A percentile compares a stretch with the other conserved stretches of the same genome.
Evolutionary conservation across 805 yeast species (phyloP).

Genomic region (Cyberlindnera mycetangii): DNA sequence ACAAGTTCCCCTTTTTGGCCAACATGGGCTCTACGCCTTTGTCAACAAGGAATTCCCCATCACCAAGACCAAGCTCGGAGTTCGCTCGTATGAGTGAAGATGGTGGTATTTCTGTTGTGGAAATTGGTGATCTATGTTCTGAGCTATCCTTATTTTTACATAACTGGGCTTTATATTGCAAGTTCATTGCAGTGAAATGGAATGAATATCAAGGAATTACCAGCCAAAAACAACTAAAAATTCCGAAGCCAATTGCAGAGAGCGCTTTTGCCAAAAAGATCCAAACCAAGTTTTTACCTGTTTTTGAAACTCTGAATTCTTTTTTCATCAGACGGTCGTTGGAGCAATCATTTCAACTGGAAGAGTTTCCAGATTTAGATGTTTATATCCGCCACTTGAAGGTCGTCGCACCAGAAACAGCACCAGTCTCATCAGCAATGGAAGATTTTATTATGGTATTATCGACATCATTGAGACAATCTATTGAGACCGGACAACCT

Average conservation of each 20-base stretch:
- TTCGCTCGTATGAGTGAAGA: conserved; percentile 32
- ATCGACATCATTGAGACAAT: conserved; percentile 61
- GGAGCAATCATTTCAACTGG: conserved; percentile 77
- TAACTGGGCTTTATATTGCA: conserved; percentile 80
- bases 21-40: conserved; percentile 4
- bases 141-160: conserved; percentile 78
- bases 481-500: conserved; percentile 69
- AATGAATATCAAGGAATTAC: conserved; percentile 37
- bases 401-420: conserved; percentile 44
- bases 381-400: conserved; percentile 28
- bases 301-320: conserved; percentile 60
- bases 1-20: conserved; percentile 44
- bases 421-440: conserved; percentile 77
- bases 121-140: conserved; percentile 60
- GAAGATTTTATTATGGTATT: conserved; percentile 81
- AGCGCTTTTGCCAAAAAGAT: conserved; percentile 59
- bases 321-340: conserved; percentile 75
- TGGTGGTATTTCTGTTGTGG: conserved; percentile 50
- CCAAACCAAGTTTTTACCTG: conserved; percentile 48
- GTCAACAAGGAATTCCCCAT: conserved; percentile 15
- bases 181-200: conserved; percentile 71
- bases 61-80: conserved; percentile 29
- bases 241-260: conserved; percentile 51
- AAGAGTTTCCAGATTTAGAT: conserved; percentile 64
- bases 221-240: conserved; percentile 27